phyloP scores from a whole-genome alignment of 1,139 yeast genomes.

The Diutina mesorugosa region DNA sequence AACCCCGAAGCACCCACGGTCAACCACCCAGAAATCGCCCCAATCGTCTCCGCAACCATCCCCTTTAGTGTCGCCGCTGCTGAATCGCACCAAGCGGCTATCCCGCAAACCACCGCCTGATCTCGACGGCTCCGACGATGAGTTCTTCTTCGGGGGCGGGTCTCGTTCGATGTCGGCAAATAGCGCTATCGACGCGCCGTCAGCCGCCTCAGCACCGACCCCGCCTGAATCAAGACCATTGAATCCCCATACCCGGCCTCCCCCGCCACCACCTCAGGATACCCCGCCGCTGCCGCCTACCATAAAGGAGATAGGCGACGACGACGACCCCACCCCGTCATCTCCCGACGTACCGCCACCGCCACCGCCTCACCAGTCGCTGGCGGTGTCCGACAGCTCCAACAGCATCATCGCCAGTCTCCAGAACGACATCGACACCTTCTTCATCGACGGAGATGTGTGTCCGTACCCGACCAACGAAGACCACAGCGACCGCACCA shows the following conservation, averaged over 20 bases:
- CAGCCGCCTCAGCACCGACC: too few species aligned
- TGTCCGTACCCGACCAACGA: background rate
- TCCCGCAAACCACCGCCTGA: background rate
- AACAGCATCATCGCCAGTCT: background rate
- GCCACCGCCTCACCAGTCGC: background rate
- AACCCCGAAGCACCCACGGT: background rate
- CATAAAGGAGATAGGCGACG: background rate
- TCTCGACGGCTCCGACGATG: background rate
- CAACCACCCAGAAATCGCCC: background rate
- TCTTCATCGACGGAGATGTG: background rate
- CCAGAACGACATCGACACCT: background rate
- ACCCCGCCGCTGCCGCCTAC: background rate
- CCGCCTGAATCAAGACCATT: background rate
- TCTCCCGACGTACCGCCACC: background rate
- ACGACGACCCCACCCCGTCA: background rate
- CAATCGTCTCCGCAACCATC: background rate
- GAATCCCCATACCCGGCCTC: background rate
- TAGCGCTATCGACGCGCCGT: too few species aligned
- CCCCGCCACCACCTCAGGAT: background rate
- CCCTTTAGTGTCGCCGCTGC: background rate
- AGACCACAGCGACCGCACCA: background rate
- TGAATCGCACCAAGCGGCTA: background rate
- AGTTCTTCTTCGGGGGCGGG: background rate
- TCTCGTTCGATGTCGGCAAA: too few species aligned
- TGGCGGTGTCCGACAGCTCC: background rate